Evolutionary conservation across 148 eudicot species (phyloP), one percentile per base, ranked within the genome.

Genomic region (Arctostaphylos glauca): DNA sequence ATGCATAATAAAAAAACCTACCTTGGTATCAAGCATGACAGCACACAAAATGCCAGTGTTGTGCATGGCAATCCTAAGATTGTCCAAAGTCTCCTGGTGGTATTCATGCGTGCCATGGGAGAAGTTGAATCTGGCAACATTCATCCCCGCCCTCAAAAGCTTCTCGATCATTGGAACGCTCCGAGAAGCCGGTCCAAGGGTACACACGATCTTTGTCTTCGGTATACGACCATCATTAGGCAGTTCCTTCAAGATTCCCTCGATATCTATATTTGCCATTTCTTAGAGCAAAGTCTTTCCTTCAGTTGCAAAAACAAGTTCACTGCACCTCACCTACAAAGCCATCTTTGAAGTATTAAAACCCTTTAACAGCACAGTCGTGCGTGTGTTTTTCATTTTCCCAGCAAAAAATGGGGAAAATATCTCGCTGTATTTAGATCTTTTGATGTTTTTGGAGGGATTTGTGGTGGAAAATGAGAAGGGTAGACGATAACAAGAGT

Each of bases 11-110:
- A 38, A 50, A 49, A 44, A 58, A 44, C 53, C 8, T 64, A 92
- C 94, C 93, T 92, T 92, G 76, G 94, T 92, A 79, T 92, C 94
- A 81, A 92, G 93, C 94, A 92, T 92, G 79, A 92, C 91, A 74
- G 94, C 94, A 84, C 91, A 90, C 48, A 92, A 86, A 79, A 84
- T 90, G 82, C 89, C 91, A 46, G 94, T 92, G 80, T 90, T 90
- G 5, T 92, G 90, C 93, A 92, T 92, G 72, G 91, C 94, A 83
- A 68, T 81, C 84, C 86, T 88, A 80, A 92, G 91, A 87, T 90
- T 90, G 83, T 90, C 71, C 62, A 92, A 88, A 80, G 94, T 92
- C 78, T 88, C 94, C 81, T 89, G 88, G 70, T 92, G 94, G 67
- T 92, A 90, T 62, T 92, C 91, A 50, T 92, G 94, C 16, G 91